A percentile compares a stretch with the other conserved stretches of the same genome.
Conservation (phyloP, 495 filamentous ascomycete genomes). For the Alectoria sarmentosa region DNA sequence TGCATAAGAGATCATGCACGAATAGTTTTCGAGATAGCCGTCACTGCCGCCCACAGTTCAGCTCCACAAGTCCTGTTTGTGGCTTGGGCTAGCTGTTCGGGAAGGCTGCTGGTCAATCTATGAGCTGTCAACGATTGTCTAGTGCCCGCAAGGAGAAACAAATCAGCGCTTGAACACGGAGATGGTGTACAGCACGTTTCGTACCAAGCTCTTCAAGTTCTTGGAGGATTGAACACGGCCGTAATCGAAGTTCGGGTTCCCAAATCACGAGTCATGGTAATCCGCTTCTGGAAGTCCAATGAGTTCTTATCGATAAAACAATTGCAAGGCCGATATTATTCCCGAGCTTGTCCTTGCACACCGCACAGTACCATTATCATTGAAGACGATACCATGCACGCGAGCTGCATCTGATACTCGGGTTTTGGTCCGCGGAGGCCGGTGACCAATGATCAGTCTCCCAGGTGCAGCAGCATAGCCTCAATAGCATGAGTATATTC, state of each 20-base stretch:
- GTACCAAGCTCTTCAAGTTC: background rate
- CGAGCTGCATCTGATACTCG: background rate
- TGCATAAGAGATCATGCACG: conserved; percentile 6
- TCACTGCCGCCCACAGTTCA: background rate
- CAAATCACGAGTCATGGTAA: background rate
- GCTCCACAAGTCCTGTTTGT: background rate
- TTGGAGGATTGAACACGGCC: background rate
- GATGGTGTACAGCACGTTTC: background rate
- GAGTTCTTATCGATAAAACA: background rate
- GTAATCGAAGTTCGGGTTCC: background rate
- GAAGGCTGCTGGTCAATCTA: background rate
- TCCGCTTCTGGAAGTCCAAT: background rate
- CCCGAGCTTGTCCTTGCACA: background rate
- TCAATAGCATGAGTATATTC: background rate
- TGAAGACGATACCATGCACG: background rate
- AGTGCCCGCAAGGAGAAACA: background rate
- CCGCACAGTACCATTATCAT: background rate
- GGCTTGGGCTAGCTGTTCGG: conserved; percentile 2
- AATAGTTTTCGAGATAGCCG: background rate
- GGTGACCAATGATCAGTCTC: background rate
- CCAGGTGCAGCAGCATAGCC: background rate
- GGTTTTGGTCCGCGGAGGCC: background rate
- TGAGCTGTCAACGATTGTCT: conserved; percentile 5
- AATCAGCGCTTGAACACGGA: background rate
- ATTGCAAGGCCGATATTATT: background rate